phyloP scores from a whole-genome alignment of 2,329 filamentous ascomycete genomes.

The Basipetospora sp. region DNA sequence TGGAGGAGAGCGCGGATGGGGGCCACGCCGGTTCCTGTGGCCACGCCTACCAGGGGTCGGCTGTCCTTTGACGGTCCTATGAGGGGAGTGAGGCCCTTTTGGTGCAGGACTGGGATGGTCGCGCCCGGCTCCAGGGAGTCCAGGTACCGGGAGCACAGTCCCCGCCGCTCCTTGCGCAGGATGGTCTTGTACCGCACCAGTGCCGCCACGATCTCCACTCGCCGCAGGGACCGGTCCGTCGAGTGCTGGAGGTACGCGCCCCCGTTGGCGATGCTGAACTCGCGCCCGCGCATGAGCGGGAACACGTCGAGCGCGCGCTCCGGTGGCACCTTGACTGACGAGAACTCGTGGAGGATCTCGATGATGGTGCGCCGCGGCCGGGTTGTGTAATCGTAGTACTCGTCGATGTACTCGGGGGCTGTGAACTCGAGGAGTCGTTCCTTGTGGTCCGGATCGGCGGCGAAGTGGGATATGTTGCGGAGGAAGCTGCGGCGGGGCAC shows the following conservation, averaged over 20 bases:
- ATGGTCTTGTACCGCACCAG: slow-evolving; percentile 86
- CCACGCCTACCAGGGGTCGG: slow-evolving; percentile 59
- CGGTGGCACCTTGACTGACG: slow-evolving; percentile 67
- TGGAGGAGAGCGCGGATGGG: slow-evolving; percentile 71
- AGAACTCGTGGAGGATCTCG: slow-evolving; percentile 83
- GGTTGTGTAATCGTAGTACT: slow-evolving; percentile 91
- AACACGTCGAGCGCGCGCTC: slow-evolving; percentile 57
- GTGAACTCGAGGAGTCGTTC: slow-evolving; percentile 75
- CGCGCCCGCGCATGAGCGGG: slow-evolving; percentile 69
- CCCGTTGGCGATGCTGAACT: slow-evolving; percentile 58
- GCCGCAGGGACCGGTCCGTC: slow-evolving; percentile 17
- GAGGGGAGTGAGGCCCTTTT: slow-evolving; percentile 30
- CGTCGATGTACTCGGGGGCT: slow-evolving; percentile 65
- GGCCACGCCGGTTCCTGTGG: slow-evolving; percentile 74
- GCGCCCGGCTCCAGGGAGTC: slow-evolving; percentile 40
- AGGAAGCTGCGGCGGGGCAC: slow-evolving; percentile 85
- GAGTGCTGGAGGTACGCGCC: slow-evolving; percentile 8
- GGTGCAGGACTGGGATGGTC: slow-evolving; percentile 36
- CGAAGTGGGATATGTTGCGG: slow-evolving; percentile 60
- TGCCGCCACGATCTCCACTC: slow-evolving; percentile 63
- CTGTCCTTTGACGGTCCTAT: slow-evolving; percentile 21
- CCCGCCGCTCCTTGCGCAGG: slow-evolving; percentile 67
- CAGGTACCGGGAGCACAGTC: slow-evolving; percentile 81
- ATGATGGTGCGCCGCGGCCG: slow-evolving; percentile 79
- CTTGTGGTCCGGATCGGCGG: slow-evolving; percentile 55